Evolutionary conservation across 306 rosid genomes (phyloP).

Genomic region (Fragaria ananassa): DNA sequence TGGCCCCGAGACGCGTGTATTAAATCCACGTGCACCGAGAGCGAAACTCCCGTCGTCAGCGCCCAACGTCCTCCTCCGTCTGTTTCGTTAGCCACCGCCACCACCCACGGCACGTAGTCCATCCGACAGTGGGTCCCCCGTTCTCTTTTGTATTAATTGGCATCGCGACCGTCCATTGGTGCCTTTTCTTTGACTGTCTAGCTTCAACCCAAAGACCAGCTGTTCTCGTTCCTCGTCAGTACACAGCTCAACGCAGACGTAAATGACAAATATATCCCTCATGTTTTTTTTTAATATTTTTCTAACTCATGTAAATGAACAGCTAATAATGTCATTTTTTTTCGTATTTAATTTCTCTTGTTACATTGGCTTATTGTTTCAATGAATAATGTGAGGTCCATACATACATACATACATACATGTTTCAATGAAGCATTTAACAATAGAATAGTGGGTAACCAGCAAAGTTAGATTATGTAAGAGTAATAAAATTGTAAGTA

Average conservation of each 20-base stretch:
- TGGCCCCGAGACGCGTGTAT: constrained; percentile 2
- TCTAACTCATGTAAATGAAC: no score
- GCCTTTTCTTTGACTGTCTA: not conserved
- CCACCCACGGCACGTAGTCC: constrained; percentile 12
- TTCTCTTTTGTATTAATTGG: not conserved
- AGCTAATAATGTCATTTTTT: not conserved
- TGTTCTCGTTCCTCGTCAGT: not conserved
- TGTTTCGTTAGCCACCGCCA: not conserved
- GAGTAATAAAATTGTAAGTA: no score
- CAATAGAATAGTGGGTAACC: not conserved
- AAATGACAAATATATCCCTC: not conserved
- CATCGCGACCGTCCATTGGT: constrained; percentile 21
- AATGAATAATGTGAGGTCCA: not conserved
- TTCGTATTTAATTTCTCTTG: not conserved
- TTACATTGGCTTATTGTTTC: not conserved
- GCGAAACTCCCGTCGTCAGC: not conserved
- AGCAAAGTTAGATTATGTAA: no score
- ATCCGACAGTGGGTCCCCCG: not conserved
- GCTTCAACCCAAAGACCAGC: not conserved
- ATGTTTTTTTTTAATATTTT: no score
- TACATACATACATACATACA: not conserved
- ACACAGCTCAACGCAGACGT: not conserved
- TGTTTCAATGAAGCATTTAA: no score
- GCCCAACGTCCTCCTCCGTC: not conserved
- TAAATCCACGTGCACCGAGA: constrained; percentile 23